A percentile compares a stretch with the other conserved stretches of the same genome.
phyloP scores from a whole-genome alignment of 306 rosid genomes.

The Medicago lupulina region DNA sequence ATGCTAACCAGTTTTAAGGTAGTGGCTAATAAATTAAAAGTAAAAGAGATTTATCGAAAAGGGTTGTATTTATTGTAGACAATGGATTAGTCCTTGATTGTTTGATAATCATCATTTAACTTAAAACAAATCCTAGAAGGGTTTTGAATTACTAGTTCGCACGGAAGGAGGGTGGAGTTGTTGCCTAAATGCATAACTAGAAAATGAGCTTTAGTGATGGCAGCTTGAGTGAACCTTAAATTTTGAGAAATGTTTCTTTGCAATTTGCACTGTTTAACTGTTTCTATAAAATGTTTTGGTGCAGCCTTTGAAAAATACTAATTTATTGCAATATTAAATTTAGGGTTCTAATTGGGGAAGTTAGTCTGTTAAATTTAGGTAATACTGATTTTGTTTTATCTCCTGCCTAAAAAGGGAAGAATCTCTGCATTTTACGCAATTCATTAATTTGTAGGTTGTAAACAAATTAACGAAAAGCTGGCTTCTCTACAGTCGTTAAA shows the following conservation, averaged over 20 bases:
- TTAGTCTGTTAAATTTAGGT: conserved; percentile 11
- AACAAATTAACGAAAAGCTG: background rate
- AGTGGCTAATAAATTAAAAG: background rate
- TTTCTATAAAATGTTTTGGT: conserved; percentile 8
- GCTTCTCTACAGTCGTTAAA: background rate
- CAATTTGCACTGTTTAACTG: background rate
- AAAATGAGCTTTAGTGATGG: conserved; percentile 26
- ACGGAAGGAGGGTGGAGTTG: background rate
- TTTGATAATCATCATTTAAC: background rate
- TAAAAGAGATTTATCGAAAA: background rate
- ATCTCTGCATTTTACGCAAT: conserved; percentile 1
- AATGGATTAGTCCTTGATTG: conserved; percentile 1
- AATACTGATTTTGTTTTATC: conserved; percentile 30
- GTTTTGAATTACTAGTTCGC: conserved; percentile 11
- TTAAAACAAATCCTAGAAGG: conserved; percentile 17
- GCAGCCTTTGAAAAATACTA: background rate
- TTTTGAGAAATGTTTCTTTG: conserved; percentile 3
- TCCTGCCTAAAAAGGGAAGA: conserved; percentile 26
- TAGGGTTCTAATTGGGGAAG: conserved; percentile 17
- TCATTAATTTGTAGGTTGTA: conserved; percentile 5
- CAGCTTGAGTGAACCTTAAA: conserved; percentile 29
- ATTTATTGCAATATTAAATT: conserved; percentile 18
- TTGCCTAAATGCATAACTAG: conserved; percentile 30
- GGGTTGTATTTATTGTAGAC: background rate
- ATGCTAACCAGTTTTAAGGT: background rate